Evolutionary conservation across 345 rosid species (phyloP), one percentile per base, ranked within the genome.

Genomic region (Reutealis trisperma): DNA sequence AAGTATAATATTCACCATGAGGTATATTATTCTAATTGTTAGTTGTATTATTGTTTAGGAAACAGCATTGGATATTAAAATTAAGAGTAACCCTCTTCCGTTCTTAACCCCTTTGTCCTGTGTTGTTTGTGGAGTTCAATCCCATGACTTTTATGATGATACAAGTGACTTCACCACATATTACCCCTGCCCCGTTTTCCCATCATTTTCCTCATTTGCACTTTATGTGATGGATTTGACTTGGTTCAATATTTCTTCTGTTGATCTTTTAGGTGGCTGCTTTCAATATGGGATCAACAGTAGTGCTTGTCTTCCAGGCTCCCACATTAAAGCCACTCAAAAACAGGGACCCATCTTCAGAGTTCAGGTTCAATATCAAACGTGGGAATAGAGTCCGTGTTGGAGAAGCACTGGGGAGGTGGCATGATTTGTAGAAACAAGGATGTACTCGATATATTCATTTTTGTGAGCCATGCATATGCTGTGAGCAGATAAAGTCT

Each of bases 201-300:
- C n/a, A 54, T 18, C 41, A 2, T 54, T 54, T 54, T 13, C 6
- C 0, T 6, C 18, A 52, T 27, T 61, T 18, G 19, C 30, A 47
- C 6, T 47, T 21, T 12, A 14, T 6, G 58, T 6, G 63, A 58
- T 34, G n/a, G 22, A 15, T 30, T 62, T 70, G 37, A 22, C 63
- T 47, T 24, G 64, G 2, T 70, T 65, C 18, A 34, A n/a, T 70
- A 41, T 52, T 37, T 71, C 67, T 18, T n/a, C 8, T 12, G 52
- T 32, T 55, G 32, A 51, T 41, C 19, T 79, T 75, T 63, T 86
- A 93, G 98, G 81, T 96, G 24, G 99, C 86, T 70, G 98, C 84
- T 57, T 92, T 96, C 85, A 91, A 93, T 86, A 87, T 92, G 94
- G 98, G 99, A 80, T 96, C 98, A 1, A 93, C 98, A 0, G 98